A percentile compares a stretch with the other conserved stretches of the same genome.
phyloP scores from a whole-genome alignment of 176 grass and related monocot genomes.

The Triticum monococcum region DNA sequence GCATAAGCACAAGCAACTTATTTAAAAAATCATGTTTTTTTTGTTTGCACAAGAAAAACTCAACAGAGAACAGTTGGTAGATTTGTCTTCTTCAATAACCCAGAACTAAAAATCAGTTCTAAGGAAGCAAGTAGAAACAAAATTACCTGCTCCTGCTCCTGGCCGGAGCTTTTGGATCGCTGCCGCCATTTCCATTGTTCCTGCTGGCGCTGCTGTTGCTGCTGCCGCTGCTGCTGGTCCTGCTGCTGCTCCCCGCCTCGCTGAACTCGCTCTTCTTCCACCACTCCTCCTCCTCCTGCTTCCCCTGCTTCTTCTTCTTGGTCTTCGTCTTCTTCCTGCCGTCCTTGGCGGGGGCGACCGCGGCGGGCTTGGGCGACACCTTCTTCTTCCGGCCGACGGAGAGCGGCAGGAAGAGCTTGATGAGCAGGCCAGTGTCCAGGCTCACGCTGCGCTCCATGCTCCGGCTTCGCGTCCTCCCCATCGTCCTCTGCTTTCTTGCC shows the following conservation, averaged over 20 bases:
- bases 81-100: background rate
- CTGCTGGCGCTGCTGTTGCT: slow-evolving; percentile 37
- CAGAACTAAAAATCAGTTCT: background rate
- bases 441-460: slow-evolving; percentile 56
- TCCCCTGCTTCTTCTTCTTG: background rate
- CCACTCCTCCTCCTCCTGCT: slow-evolving; percentile 48
- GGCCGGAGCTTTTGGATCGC: background rate
- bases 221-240: slow-evolving; percentile 57
- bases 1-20: background rate
- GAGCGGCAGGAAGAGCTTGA: slow-evolving; percentile 71
- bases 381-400: slow-evolving; percentile 57
- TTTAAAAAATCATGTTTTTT: background rate
- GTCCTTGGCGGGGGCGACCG: slow-evolving; percentile 1
- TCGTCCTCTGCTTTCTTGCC: slow-evolving; percentile 31
- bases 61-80: too few species aligned
- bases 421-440: slow-evolving; percentile 58
- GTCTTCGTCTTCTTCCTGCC: slow-evolving; percentile 4
- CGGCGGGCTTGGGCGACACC: slow-evolving; percentile 46
- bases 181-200: slow-evolving; percentile 16
- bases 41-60: background rate
- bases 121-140: background rate
- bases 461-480: slow-evolving; percentile 36
- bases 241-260: slow-evolving; percentile 48
- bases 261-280: slow-evolving; percentile 70
- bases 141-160: slow-evolving; percentile 45